Evolutionary conservation across 768 basidiomycete species (phyloP).

Genomic region (Auricularia auricula-judae): DNA sequence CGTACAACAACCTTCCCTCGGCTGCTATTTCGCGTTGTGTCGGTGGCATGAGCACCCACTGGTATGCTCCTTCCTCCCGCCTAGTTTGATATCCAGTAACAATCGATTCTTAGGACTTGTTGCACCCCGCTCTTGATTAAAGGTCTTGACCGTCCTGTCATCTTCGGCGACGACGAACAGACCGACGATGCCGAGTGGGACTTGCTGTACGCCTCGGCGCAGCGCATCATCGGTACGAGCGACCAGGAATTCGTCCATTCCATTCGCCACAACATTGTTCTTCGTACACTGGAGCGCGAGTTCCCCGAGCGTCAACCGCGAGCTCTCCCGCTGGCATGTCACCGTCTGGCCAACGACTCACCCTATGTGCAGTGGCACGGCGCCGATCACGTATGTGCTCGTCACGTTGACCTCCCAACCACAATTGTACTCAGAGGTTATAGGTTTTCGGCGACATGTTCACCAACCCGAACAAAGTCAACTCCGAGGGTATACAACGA

Average conservation of each 20-base stretch:
- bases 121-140: constrained; percentile 11
- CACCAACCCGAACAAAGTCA: constrained; percentile 1
- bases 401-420: background rate
- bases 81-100: background rate
- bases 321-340: constrained; percentile 15
- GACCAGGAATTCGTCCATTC: constrained; percentile 12
- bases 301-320: constrained; percentile 6
- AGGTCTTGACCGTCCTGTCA: constrained; percentile 9
- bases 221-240: constrained; percentile 12
- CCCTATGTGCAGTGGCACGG: constrained; percentile 15
- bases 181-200: constrained; percentile 9
- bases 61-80: background rate
- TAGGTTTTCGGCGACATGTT: constrained; percentile 8
- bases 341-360: constrained; percentile 8
- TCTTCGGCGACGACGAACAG: constrained; percentile 2
- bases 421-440: background rate
- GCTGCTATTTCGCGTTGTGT: constrained; percentile 16
- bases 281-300: constrained; percentile 7
- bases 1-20: constrained; percentile 12
- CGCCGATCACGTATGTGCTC: constrained; percentile 4
- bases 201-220: constrained; percentile 11
- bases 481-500: background rate
- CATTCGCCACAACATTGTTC: constrained; percentile 16
- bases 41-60: constrained; percentile 17
- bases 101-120: constrained; percentile 9